Base-by-base conservation (phyloP, 192 early-diverging fungal genomes). In the Oehlia diaphana region DNA sequence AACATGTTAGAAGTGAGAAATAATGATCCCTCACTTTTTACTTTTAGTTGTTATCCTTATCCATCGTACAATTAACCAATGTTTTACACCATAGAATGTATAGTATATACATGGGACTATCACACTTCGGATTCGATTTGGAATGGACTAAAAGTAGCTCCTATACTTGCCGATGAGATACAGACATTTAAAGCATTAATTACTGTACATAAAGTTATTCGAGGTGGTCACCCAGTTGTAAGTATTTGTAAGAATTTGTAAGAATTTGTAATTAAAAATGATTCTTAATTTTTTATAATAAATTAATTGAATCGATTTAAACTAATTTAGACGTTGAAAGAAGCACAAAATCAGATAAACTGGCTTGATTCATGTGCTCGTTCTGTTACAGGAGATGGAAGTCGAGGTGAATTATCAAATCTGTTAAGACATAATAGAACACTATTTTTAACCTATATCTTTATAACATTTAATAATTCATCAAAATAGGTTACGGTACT, bases 101-200 rank as follows among this genome's bases (percentile, higher is more conserved):
- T 98, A 78, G 87, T 99, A 19, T 99, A 96, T 82, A 98, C 96
- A 31, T 95, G 93, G 93, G 96, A 99, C 82, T 90, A 93, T 83
- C 94, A 95, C 79, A 91, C 93, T 7, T 93, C 94, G 9, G 90
- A 91, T 58, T 90, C 94, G 26, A 89, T 99, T 72, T 98, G 94
- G 95, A 88, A 90, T 74, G 93, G 90, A 31, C 85, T 99, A 65
- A 94, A 94, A 85, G 88, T 92, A n/a, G 93, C 91, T 76, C 98
- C 98, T 50, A 88, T 97, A 73, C 81, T 95, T 63, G 91, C 93
- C 21, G 95, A 97, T 87, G 98, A 99, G 81, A 89, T 99, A n/a
- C 92, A 97, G 81, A 94, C 93, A 66, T 99, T 95, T 88, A 99
- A 99, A 87, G 94, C 95, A 33, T 87, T 99, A 75, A 96, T 99